phyloP scores from a whole-genome alignment of 164 flowering plant genomes.

The Magnolia sinica region DNA sequence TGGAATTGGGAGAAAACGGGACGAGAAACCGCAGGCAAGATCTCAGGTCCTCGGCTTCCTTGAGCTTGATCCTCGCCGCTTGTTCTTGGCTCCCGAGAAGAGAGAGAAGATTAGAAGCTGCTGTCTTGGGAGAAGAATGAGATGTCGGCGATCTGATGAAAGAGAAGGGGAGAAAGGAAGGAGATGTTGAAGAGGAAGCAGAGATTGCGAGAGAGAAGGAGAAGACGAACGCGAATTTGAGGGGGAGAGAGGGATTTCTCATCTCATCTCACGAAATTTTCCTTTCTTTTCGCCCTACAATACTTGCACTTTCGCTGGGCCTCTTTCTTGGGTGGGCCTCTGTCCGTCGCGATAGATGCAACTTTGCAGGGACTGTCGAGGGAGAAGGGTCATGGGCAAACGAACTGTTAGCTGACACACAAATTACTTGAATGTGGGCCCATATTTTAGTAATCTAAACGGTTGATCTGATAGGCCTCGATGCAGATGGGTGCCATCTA shows the following conservation, averaged over 20 bases:
- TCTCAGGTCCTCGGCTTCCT: conserved; percentile 41
- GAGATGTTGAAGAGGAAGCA: conserved; percentile 12
- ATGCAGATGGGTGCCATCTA: too few species aligned
- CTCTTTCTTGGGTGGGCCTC: neutral
- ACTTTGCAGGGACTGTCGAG: too few species aligned
- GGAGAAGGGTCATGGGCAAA: too few species aligned
- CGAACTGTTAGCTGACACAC: too few species aligned
- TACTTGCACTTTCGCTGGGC: neutral
- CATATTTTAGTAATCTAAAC: too few species aligned
- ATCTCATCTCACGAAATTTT: conserved; percentile 6
- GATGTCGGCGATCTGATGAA: conserved; percentile 17
- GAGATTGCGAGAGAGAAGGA: conserved; percentile 44
- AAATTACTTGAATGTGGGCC: too few species aligned
- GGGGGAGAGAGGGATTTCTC: conserved; percentile 23
- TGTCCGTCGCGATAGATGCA: too few species aligned
- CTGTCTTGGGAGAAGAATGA: conserved; percentile 30
- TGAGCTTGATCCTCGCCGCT: conserved; percentile 42
- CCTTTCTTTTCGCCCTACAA: neutral
- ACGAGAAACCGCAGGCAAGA: conserved; percentile 85
- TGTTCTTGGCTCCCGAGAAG: conserved; percentile 57
- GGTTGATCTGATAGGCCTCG: too few species aligned
- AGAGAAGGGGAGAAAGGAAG: conserved; percentile 1
- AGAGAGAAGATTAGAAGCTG: conserved; percentile 57
- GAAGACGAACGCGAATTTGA: conserved; percentile 41
- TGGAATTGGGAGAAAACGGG: conserved; percentile 48